phyloP scores from a whole-genome alignment of 192 early-diverging fungal species.

The Coemansia sp. region DNA sequence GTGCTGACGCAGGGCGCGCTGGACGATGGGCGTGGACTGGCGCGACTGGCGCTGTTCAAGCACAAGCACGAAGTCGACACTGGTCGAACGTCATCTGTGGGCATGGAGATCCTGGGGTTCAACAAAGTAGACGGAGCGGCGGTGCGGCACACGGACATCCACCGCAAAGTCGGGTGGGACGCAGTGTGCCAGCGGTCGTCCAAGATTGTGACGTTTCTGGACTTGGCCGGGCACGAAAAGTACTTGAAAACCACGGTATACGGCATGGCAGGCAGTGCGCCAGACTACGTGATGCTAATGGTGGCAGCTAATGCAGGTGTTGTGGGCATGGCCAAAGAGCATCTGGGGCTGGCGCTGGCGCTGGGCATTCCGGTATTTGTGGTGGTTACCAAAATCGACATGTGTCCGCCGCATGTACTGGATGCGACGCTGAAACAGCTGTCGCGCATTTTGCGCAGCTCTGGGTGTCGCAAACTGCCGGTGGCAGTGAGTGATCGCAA shows the following conservation, averaged over 20 bases:
- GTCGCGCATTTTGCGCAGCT: slow-evolving; percentile 78
- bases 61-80: slow-evolving; percentile 91
- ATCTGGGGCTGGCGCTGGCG: slow-evolving; percentile 85
- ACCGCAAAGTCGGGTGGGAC: slow-evolving; percentile 75
- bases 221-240: slow-evolving; percentile 90
- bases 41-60: slow-evolving; percentile 82
- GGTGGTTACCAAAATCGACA: slow-evolving; percentile 93
- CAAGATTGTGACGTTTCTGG: slow-evolving; percentile 72
- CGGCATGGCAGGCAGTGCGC: slow-evolving; percentile 89
- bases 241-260: slow-evolving; percentile 96
- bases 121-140: slow-evolving; percentile 55
- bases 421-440: slow-evolving; percentile 82
- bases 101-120: slow-evolving; percentile 89
- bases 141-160: slow-evolving; percentile 30
- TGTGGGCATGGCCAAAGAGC: slow-evolving; percentile 93
- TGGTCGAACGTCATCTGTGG: slow-evolving; percentile 86
- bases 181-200: slow-evolving; percentile 73
- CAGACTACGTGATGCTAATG: slow-evolving; percentile 94
- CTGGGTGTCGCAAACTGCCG: slow-evolving; percentile 90
- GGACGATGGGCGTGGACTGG: slow-evolving; percentile 91
- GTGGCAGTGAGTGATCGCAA: slow-evolving; percentile 74
- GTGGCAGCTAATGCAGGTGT: slow-evolving; percentile 82
- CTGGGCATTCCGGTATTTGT: slow-evolving; percentile 87
- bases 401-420: slow-evolving; percentile 84
- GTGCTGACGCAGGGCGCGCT: slow-evolving; percentile 87